Conservation (phyloP, 2,329 filamentous ascomycete species). For the Penicillium paneum region DNA sequence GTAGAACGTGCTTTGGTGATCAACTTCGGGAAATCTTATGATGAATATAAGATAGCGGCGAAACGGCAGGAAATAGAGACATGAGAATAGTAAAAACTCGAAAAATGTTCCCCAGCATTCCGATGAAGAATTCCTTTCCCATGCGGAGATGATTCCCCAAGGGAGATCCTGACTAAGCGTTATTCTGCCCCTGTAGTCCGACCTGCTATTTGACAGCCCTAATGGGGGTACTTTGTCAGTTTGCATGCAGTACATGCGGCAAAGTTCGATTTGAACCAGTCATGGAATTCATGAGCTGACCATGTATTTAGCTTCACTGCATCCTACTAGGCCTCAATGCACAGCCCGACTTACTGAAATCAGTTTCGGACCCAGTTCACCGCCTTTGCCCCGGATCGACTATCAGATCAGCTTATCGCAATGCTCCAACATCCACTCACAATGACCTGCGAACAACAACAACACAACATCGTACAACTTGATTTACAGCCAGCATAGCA, state of each 20-base stretch:
- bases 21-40: neutral
- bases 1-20: conserved; percentile 11
- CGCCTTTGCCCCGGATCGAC: conserved; percentile 13
- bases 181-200: conserved; percentile 10
- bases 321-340: neutral
- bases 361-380: neutral
- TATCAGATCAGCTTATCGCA: conserved; percentile 5
- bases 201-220: neutral
- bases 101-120: conserved; percentile 6
- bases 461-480: neutral
- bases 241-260: neutral
- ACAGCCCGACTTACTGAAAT: neutral
- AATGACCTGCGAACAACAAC: neutral
- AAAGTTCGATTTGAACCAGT: neutral
- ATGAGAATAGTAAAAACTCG: neutral
- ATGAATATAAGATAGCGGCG: neutral
- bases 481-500: neutral
- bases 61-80: neutral
- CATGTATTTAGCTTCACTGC: neutral
- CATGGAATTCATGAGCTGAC: neutral
- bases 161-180: neutral
- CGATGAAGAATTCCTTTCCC: conserved; percentile 4
- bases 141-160: neutral
- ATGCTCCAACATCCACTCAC: neutral
- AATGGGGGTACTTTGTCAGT: neutral